These are phyloP conservation scores for Thyridium curvatum DNA, from an alignment of 2,329 filamentous ascomycete species.

Conservation along the genomic window DNA sequence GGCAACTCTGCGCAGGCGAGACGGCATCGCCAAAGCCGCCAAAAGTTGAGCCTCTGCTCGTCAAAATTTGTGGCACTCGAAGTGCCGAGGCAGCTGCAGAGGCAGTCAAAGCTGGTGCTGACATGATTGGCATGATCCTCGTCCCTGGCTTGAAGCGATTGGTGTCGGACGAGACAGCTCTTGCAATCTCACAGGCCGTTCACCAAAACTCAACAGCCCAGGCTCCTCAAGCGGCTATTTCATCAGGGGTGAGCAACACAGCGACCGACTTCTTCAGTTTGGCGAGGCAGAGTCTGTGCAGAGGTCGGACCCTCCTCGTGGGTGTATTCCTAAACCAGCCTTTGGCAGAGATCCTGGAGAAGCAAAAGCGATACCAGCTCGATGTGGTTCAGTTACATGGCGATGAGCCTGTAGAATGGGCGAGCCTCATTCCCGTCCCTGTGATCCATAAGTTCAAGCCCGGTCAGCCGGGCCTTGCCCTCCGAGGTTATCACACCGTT, in stretches of 20 bases:
- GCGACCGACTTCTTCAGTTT: constrained; percentile 62
- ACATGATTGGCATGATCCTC: constrained; percentile 88
- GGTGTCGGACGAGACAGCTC: constrained; percentile 71
- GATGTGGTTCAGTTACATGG: constrained; percentile 94
- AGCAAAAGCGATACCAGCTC: constrained; percentile 69
- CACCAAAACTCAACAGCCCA: constrained; percentile 32
- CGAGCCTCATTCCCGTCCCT: constrained; percentile 79
- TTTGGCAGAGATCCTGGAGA: constrained; percentile 71
- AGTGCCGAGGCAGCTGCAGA: constrained; percentile 72
- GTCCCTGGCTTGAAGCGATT: constrained; percentile 76
- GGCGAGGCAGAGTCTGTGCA: constrained; percentile 19
- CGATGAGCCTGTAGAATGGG: constrained; percentile 88
- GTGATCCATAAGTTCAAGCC: constrained; percentile 84
- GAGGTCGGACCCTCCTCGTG: constrained; percentile 66
- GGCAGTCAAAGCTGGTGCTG: constrained; percentile 81
- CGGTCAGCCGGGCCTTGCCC: constrained; percentile 62
- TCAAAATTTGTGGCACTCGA: constrained; percentile 94
- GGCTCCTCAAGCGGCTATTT: neutral
- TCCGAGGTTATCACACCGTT: constrained; percentile 74
- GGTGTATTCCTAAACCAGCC: constrained; percentile 94
- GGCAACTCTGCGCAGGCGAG: constrained; percentile 65
- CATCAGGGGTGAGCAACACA: neutral
- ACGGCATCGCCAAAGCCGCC: constrained; percentile 25
- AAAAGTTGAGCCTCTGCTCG: constrained; percentile 48
- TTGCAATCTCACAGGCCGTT: constrained; percentile 73